A percentile compares a stretch with the other conserved stretches of the same genome.
phyloP scores from a whole-genome alignment of 768 basidiomycete species.

The Dendrothele bispora region DNA sequence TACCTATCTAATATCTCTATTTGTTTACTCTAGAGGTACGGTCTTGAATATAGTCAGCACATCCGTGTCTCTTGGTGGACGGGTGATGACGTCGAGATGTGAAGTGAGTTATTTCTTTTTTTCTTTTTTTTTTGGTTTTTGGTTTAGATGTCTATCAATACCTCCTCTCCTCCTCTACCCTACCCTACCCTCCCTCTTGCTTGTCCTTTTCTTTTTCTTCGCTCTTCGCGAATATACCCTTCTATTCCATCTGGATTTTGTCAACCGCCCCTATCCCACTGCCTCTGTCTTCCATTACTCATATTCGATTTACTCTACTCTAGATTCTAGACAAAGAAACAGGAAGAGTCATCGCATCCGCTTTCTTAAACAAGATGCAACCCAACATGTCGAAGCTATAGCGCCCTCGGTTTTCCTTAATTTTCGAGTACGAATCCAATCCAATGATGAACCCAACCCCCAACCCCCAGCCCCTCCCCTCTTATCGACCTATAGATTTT shows the following conservation, averaged over 20 bases:
- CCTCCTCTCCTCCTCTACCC: too few species aligned
- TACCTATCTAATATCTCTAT: constrained; percentile 10
- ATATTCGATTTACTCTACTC: neutral
- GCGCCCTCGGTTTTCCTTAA: too few species aligned
- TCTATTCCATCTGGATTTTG: too few species aligned
- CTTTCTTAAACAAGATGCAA: constrained; percentile 74
- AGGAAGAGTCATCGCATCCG: constrained; percentile 63
- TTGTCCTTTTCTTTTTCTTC: too few species aligned
- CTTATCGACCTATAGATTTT: too few species aligned
- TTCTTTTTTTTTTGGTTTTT: too few species aligned
- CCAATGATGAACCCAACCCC: too few species aligned
- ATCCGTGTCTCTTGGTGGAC: constrained; percentile 64
- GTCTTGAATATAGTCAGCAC: constrained; percentile 60
- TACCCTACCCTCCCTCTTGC: too few species aligned
- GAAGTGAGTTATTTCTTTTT: constrained; percentile 50
- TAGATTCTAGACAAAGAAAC: constrained; percentile 61
- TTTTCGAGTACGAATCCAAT: too few species aligned
- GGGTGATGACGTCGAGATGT: constrained; percentile 71
- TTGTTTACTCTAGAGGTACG: constrained; percentile 46
- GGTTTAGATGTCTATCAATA: too few species aligned
- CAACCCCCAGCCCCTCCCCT: too few species aligned
- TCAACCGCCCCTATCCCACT: neutral
- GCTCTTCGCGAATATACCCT: too few species aligned
- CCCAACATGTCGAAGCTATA: constrained; percentile 51
- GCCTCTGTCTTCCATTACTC: neutral